phyloP scores from a whole-genome alignment of 768 basidiomycete genomes.

The Tricholoma furcatifolium region DNA sequence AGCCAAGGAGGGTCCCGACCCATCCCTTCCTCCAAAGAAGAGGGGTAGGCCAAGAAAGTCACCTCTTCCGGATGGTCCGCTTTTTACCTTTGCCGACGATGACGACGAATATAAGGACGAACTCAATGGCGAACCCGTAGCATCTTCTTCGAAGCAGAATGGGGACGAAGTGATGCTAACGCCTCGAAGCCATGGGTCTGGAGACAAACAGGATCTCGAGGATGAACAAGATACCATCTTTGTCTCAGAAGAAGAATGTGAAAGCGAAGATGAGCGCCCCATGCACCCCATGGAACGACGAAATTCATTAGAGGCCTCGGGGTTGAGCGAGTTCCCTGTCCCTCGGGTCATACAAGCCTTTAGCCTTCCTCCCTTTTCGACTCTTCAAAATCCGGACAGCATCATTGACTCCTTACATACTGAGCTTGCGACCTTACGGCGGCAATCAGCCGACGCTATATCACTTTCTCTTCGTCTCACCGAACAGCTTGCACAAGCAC shows the following conservation, averaged over 20 bases:
- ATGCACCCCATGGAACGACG: conserved; percentile 44
- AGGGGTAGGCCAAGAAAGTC: conserved; percentile 40
- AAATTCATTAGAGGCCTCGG: conserved; percentile 27
- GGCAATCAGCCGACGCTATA: conserved; percentile 68
- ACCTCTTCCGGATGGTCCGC: conserved; percentile 4
- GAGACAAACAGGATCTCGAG: conserved; percentile 16
- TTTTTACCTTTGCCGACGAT: conserved; percentile 15
- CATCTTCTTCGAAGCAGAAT: neutral
- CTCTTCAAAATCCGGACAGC: conserved; percentile 37
- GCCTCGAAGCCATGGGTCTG: neutral
- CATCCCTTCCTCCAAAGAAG: conserved; percentile 29
- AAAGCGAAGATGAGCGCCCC: conserved; percentile 72
- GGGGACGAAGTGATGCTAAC: neutral
- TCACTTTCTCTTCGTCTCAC: conserved; percentile 63
- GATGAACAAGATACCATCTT: conserved; percentile 18
- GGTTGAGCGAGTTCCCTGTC: conserved; percentile 34
- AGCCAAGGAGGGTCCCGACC: conserved; percentile 40
- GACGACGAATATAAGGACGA: conserved; percentile 19
- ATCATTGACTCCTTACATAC: conserved; percentile 62
- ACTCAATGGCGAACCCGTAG: neutral
- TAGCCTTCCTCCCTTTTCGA: conserved; percentile 43
- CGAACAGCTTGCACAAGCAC: conserved; percentile 67
- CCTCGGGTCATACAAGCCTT: conserved; percentile 29
- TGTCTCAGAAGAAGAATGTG: conserved; percentile 48
- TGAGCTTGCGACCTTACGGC: conserved; percentile 62